Evolutionary conservation across 805 yeast species (phyloP).

Genomic region (Wickerhamomyces xylosicus): DNA sequence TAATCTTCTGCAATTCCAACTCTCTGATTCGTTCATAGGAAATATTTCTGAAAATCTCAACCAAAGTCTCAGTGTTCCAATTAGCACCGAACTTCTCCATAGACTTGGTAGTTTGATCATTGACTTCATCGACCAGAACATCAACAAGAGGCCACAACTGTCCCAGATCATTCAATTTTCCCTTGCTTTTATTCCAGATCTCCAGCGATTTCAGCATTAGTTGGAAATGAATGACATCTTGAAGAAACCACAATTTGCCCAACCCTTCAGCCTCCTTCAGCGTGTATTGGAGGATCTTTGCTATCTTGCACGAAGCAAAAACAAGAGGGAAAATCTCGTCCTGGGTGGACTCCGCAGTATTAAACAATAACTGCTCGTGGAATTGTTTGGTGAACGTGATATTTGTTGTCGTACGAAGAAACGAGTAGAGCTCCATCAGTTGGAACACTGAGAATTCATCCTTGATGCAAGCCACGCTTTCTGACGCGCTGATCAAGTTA

Average conservation of each 20-base stretch:
- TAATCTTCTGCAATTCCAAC: conserved; percentile 38
- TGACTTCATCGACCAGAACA: conserved; percentile 22
- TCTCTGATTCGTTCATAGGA: conserved; percentile 42
- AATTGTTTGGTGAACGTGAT: conserved; percentile 50
- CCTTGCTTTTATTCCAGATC: conserved; percentile 57
- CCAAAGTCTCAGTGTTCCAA: too few species aligned
- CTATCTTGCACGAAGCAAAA: conserved; percentile 19
- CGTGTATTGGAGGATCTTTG: conserved; percentile 17
- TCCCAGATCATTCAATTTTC: conserved; percentile 40
- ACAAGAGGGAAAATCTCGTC: conserved; percentile 35
- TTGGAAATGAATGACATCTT: conserved; percentile 37
- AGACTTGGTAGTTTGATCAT: conserved; percentile 15
- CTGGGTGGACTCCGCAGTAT: conserved; percentile 30
- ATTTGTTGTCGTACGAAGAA: conserved; percentile 45
- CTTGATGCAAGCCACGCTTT: conserved; percentile 24
- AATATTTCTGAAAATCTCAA: conserved; percentile 30
- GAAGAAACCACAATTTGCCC: too few species aligned
- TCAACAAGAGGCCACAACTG: conserved; percentile 37
- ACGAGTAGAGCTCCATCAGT: conserved; percentile 42
- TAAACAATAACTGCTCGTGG: conserved; percentile 55
- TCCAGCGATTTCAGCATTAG: conserved; percentile 47
- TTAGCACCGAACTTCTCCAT: conserved; percentile 41
- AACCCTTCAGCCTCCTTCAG: conserved; percentile 3
- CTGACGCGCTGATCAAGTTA: conserved; percentile 6
- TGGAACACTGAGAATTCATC: conserved; percentile 38